phyloP scores from a whole-genome alignment of 2,329 filamentous ascomycete species.

The Aspergillus felis region DNA sequence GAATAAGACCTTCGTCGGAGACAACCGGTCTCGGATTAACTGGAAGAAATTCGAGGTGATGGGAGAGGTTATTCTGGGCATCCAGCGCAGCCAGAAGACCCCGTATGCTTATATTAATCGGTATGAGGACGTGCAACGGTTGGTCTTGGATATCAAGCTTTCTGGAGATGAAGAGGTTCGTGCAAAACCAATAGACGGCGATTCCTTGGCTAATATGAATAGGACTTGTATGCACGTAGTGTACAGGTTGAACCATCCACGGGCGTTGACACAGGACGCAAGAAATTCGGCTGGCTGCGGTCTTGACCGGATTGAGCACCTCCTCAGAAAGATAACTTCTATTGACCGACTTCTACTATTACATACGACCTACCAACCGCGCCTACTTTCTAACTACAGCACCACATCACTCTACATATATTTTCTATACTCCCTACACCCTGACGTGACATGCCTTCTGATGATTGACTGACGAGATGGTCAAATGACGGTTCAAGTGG shows the following conservation, averaged over 20 bases:
- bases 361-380: neutral
- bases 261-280: slow-evolving; percentile 34
- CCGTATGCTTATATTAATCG: slow-evolving; percentile 70
- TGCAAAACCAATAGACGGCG: slow-evolving; percentile 8
- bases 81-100: slow-evolving; percentile 86
- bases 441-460: neutral
- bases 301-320: slow-evolving; percentile 17
- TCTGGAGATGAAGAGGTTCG: slow-evolving; percentile 82
- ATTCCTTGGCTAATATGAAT: slow-evolving; percentile 5
- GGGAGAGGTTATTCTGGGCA: slow-evolving; percentile 81
- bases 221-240: slow-evolving; percentile 60
- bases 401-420: neutral
- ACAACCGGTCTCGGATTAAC: slow-evolving; percentile 72
- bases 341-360: neutral
- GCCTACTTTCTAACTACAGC: neutral
- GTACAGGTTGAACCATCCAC: slow-evolving; percentile 50
- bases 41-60: slow-evolving; percentile 99
- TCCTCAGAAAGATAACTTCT: neutral
- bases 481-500: neutral
- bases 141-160: slow-evolving; percentile 79
- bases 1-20: slow-evolving; percentile 80
- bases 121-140: slow-evolving; percentile 66
- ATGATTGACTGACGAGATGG: neutral
- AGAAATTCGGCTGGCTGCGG: slow-evolving; percentile 43
- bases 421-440: neutral